Percentiles rank a stretch among this genome's conserved stretches.
Conservation (phyloP, 306 rosid genomes). For the Neltuma alba region DNA sequence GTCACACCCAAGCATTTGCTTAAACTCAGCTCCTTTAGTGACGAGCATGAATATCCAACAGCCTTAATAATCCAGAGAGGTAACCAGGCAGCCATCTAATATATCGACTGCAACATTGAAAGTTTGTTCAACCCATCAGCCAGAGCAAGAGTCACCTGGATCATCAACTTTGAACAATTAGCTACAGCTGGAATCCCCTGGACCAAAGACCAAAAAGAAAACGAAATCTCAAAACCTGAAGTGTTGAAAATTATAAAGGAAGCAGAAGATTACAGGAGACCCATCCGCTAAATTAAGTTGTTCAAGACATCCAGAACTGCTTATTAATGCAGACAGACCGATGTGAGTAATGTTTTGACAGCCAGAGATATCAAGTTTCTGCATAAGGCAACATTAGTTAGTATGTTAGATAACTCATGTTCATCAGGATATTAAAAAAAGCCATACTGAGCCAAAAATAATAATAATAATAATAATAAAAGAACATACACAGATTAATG, state of each 20-base stretch:
- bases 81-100: constrained; percentile 75
- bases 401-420: constrained; percentile 25
- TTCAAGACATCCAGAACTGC: constrained; percentile 53
- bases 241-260: neutral
- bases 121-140: constrained; percentile 74
- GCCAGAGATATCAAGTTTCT: constrained; percentile 85
- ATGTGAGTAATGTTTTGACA: constrained; percentile 69
- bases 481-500: constrained; percentile 9
- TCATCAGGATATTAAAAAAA: constrained; percentile 19
- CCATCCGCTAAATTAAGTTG: constrained; percentile 76
- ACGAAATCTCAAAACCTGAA: constrained; percentile 21
- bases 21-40: constrained; percentile 79
- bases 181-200: constrained; percentile 20
- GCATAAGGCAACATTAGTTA: constrained; percentile 33
- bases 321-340: constrained; percentile 70
- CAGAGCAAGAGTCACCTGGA: constrained; percentile 77
- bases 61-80: constrained; percentile 75
- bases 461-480: too few relatives aligned
- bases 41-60: constrained; percentile 67
- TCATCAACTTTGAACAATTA: constrained; percentile 38
- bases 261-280: constrained; percentile 66
- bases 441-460: neutral
- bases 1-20: constrained; percentile 89
- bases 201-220: neutral
- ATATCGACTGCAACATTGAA: constrained; percentile 69